Evolutionary conservation across 495 filamentous ascomycete genomes (phyloP).

Genomic region (Aspergillus nanangensis): DNA sequence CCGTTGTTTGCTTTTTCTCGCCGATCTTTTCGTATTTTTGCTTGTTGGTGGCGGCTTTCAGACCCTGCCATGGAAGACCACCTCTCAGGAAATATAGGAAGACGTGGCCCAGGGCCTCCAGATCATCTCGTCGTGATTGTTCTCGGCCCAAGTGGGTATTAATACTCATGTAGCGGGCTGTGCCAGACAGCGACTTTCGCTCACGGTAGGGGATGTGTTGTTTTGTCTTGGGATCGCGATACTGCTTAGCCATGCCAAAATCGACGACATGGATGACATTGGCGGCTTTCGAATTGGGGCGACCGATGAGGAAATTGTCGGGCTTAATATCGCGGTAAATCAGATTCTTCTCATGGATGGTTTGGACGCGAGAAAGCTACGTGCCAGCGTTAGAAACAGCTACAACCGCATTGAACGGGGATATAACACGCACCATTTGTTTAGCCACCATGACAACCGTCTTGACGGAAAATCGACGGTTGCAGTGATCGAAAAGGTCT

Average conservation of each 20-base stretch:
- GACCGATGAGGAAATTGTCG: conserved; percentile 97
- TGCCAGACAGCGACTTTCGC: conserved; percentile 94
- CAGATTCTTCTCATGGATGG: conserved; percentile 99
- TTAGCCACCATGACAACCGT: conserved; percentile 99
- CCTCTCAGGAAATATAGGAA: conserved; percentile 99
- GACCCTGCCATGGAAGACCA: conserved; percentile 94
- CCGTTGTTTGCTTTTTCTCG: conserved; percentile 98
- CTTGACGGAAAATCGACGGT: conserved; percentile 91
- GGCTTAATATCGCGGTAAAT: conserved; percentile 99
- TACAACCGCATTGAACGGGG: not conserved
- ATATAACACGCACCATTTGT: conserved; percentile 78
- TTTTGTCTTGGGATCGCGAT: conserved; percentile 97
- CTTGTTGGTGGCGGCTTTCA: conserved; percentile 99
- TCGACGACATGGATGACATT: conserved; percentile 99
- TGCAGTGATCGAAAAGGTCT: conserved; percentile 97
- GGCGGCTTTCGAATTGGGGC: conserved; percentile 85
- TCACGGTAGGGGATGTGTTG: conserved; percentile 99
- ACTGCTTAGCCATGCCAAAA: conserved; percentile 99
- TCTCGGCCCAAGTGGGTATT: conserved; percentile 97
- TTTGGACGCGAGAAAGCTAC: conserved; percentile 94
- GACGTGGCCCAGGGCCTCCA: conserved; percentile 94
- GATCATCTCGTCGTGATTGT: conserved; percentile 92
- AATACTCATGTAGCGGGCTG: conserved; percentile 99
- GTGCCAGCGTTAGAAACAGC: conserved; percentile 2
- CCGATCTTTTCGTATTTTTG: conserved; percentile 99